Percentiles rank a stretch among this genome's conserved stretches.
Conservation (phyloP, 2,329 filamentous ascomycete genomes). For the Seiridium unicorne region DNA sequence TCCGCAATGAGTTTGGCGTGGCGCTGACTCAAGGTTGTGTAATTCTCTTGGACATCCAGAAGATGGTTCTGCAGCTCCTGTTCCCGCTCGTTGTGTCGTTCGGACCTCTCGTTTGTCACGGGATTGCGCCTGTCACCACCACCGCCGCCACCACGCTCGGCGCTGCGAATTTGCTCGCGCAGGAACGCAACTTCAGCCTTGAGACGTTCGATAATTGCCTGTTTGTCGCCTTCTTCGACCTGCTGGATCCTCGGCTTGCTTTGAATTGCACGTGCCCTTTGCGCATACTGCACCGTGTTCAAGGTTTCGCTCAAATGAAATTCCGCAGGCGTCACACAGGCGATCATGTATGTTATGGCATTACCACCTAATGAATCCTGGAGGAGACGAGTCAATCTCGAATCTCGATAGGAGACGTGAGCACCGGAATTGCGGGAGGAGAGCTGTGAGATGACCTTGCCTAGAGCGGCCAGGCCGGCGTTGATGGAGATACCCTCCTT, state of each 20-base stretch:
- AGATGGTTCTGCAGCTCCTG: constrained; percentile 91
- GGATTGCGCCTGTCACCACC: constrained; percentile 55
- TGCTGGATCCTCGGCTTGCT: constrained; percentile 97
- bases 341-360: constrained; percentile 99
- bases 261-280: constrained; percentile 92
- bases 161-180: constrained; percentile 86
- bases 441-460: constrained; percentile 97
- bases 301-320: constrained; percentile 97
- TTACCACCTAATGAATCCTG: constrained; percentile 97
- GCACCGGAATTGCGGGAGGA: constrained; percentile 84
- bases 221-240: constrained; percentile 88
- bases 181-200: constrained; percentile 93
- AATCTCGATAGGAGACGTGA: constrained; percentile 97
- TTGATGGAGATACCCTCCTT: constrained; percentile 99
- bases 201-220: constrained; percentile 87
- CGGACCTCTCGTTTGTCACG: constrained; percentile 66
- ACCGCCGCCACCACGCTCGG: constrained; percentile 62
- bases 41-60: constrained; percentile 91
- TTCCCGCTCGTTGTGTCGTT: constrained; percentile 81
- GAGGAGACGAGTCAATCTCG: constrained; percentile 89
- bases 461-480: constrained; percentile 86
- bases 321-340: constrained; percentile 93
- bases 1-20: constrained; percentile 96
- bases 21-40: constrained; percentile 83
- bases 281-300: constrained; percentile 96